Conservation (phyloP, 345 rosid species). For the Microthlaspi erraticum region DNA sequence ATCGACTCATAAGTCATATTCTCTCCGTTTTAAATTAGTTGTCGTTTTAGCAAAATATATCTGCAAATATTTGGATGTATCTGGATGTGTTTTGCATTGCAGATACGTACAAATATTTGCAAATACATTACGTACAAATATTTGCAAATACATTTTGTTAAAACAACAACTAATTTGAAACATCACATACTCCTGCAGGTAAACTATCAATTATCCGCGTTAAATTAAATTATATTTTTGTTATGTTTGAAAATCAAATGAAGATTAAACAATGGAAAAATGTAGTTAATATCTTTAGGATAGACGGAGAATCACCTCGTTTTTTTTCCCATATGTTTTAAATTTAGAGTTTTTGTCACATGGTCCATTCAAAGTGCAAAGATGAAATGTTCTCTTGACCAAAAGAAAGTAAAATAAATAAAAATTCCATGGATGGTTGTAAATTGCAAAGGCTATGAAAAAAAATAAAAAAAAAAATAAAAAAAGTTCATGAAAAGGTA, state of each 20-base stretch:
- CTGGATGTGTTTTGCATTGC: too few relatives aligned
- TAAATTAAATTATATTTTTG: not conserved
- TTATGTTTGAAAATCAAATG: not conserved
- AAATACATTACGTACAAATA: too few relatives aligned
- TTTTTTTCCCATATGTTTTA: not conserved
- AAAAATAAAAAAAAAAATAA: not conserved
- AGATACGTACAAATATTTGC: too few relatives aligned
- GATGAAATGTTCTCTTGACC: conserved; percentile 46
- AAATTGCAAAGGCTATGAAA: conserved; percentile 27
- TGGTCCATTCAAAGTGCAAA: conserved; percentile 41
- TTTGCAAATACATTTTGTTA: too few relatives aligned
- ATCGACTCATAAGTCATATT: conserved; percentile 3
- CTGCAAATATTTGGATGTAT: too few relatives aligned
- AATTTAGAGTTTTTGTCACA: not conserved
- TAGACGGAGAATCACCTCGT: conserved; percentile 1
- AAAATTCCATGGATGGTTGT: conserved; percentile 39
- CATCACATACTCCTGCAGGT: too few relatives aligned
- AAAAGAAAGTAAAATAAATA: conserved; percentile 24
- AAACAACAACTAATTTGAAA: too few relatives aligned
- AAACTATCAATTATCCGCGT: not conserved
- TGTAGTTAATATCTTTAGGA: not conserved
- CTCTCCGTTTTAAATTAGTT: too few relatives aligned
- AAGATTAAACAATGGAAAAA: not conserved
- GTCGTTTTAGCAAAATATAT: too few relatives aligned
- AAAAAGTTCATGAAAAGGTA: conserved; percentile 25